phyloP scores from a whole-genome alignment of 768 basidiomycete genomes.

The Pleurotus sapidus region DNA sequence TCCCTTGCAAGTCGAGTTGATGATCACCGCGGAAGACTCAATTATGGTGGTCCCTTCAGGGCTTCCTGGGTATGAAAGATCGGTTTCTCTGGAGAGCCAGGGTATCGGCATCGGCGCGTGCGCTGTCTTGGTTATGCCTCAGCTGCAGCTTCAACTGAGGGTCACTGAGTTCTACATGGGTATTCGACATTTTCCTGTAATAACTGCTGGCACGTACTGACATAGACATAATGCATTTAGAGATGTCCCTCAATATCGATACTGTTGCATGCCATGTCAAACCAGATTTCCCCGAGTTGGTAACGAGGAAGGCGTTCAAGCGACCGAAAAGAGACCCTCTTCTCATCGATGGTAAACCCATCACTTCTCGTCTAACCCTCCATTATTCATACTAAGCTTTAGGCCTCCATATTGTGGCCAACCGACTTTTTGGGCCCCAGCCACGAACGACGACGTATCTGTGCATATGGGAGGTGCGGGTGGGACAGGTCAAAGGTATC shows the following conservation, averaged over 20 bases:
- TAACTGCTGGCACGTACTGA: too few relatives aligned
- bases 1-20: conserved; percentile 72
- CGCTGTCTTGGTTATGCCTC: conserved; percentile 56
- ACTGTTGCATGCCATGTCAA: conserved; percentile 54
- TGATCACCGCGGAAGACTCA: conserved; percentile 48
- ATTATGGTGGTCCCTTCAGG: conserved; percentile 65
- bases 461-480: conserved; percentile 88
- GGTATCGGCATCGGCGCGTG: conserved; percentile 46
- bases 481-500: conserved; percentile 60
- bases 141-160: conserved; percentile 73
- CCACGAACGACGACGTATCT: conserved; percentile 84
- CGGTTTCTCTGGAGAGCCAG: conserved; percentile 18
- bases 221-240: conserved; percentile 31
- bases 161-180: conserved; percentile 91
- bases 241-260: conserved; percentile 74
- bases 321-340: conserved; percentile 33
- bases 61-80: conserved; percentile 56
- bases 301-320: conserved; percentile 22
- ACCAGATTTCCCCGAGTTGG: conserved; percentile 42
- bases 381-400: conserved; percentile 3
- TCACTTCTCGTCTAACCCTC: neutral
- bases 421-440: conserved; percentile 87
- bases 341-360: conserved; percentile 41
- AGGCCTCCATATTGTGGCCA: conserved; percentile 79
- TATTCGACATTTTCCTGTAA: conserved; percentile 18